A percentile compares a stretch with the other conserved stretches of the same genome.
These are phyloP conservation scores for Apodospora peruviana DNA, from an alignment of 495 filamentous ascomycete genomes.

Conservation along the genomic window DNA sequence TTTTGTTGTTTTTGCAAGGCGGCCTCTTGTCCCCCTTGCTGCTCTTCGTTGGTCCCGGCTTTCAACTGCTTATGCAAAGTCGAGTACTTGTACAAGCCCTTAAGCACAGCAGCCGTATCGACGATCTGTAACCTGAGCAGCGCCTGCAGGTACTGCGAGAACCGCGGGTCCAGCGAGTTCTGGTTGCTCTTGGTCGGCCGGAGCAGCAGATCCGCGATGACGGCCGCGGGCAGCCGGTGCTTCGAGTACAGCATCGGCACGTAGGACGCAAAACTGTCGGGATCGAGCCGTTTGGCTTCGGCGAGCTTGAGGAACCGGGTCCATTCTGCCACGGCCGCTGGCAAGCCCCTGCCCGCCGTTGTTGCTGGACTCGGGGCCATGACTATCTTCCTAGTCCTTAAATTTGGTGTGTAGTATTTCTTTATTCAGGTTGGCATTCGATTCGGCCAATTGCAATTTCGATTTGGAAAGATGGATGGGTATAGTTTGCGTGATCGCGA, in stretches of 20 bases:
- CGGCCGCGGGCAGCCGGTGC: constrained; percentile 36
- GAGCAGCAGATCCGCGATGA: constrained; percentile 56
- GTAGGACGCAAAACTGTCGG: constrained; percentile 40
- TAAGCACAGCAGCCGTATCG: constrained; percentile 51
- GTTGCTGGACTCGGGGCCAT: constrained; percentile 2
- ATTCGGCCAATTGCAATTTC: no score
- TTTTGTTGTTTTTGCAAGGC: neutral
- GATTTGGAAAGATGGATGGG: no score
- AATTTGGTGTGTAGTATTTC: no score
- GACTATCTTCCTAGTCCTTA: constrained; percentile 16
- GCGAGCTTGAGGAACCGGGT: constrained; percentile 39
- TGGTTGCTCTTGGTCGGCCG: constrained; percentile 41
- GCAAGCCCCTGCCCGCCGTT: constrained; percentile 1
- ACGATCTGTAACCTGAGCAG: constrained; percentile 50
- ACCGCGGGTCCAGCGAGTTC: constrained; percentile 56
- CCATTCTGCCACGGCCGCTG: constrained; percentile 37
- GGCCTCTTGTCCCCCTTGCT: constrained; percentile 6
- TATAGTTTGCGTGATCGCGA: no score
- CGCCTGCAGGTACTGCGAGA: constrained; percentile 57
- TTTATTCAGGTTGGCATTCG: no score
- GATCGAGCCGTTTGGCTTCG: constrained; percentile 39
- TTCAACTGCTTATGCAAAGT: constrained; percentile 30
- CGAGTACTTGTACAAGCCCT: constrained; percentile 56
- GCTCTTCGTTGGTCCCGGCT: constrained; percentile 12
- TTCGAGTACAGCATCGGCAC: constrained; percentile 33